Evolutionary conservation across 2,329 filamentous ascomycete genomes (phyloP).

Genomic region (Sphaerostilbella broomeana): DNA sequence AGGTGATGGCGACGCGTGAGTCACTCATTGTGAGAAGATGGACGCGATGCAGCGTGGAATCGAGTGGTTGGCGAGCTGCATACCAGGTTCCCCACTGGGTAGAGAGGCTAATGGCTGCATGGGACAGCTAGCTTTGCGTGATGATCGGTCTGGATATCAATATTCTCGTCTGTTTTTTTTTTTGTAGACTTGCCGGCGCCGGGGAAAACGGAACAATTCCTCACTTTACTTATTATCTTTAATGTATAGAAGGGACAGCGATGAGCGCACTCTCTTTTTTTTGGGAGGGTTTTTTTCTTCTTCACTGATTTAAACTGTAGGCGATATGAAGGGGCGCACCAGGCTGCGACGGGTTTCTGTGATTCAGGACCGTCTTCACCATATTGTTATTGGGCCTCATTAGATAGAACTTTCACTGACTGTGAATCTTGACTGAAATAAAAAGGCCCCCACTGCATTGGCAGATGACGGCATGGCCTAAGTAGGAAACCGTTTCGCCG

Average conservation of each 20-base stretch:
- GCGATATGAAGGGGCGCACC: not conserved
- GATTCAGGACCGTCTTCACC: too few relatives aligned
- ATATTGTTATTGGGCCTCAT: too few relatives aligned
- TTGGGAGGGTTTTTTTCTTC: not conserved
- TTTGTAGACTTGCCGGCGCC: slow-evolving; percentile 6
- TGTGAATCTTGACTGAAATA: too few relatives aligned
- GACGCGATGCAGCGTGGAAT: slow-evolving; percentile 7
- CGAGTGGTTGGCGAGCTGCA: slow-evolving; percentile 5
- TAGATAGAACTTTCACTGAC: too few relatives aligned
- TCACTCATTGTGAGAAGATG: not conserved
- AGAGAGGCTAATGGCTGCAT: slow-evolving; percentile 5
- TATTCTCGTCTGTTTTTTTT: not conserved
- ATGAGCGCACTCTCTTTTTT: not conserved
- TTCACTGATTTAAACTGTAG: not conserved
- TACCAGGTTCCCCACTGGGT: slow-evolving; percentile 2
- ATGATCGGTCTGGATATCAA: slow-evolving; percentile 1
- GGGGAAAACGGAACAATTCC: slow-evolving; percentile 1
- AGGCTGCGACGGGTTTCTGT: not conserved
- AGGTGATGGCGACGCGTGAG: too few relatives aligned
- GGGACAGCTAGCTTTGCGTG: slow-evolving; percentile 9
- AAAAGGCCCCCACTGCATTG: too few relatives aligned
- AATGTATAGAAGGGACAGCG: slow-evolving; percentile 12
- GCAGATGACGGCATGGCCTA: too few relatives aligned
- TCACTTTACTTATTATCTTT: slow-evolving; percentile 6
- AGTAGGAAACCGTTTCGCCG: too few relatives aligned